Conservation (phyloP, 345 rosid species). For the Ceriops zippeliana region DNA sequence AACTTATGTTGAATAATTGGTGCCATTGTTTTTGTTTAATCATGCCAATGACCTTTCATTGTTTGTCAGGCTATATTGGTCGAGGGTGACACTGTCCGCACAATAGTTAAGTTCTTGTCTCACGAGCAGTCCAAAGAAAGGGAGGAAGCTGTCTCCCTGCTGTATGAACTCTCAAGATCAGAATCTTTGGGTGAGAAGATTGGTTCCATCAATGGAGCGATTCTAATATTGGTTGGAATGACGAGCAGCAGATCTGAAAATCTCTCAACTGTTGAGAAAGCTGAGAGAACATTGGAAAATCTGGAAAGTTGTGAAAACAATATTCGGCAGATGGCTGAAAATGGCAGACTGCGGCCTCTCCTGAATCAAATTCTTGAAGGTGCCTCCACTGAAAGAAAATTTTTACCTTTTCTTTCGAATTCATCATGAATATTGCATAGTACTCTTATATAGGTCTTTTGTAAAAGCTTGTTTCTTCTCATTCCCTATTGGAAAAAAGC, state of each 20-base stretch:
- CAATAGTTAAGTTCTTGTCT: conserved; percentile 73
- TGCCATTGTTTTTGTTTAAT: conserved; percentile 7
- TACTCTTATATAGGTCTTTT: not conserved
- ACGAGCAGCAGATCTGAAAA: conserved; percentile 87
- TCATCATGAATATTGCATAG: conserved; percentile 8
- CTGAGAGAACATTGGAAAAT: conserved; percentile 71
- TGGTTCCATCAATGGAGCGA: conserved; percentile 84
- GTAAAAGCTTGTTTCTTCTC: no score
- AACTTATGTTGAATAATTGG: conserved; percentile 2
- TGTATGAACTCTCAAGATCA: conserved; percentile 83
- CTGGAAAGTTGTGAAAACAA: conserved; percentile 75
- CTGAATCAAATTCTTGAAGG: conserved; percentile 79
- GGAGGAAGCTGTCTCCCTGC: conserved; percentile 80
- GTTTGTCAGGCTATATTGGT: conserved; percentile 69
- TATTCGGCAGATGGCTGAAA: conserved; percentile 88
- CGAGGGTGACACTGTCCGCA: conserved; percentile 91
- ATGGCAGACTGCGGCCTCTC: conserved; percentile 82
- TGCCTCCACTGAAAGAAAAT: conserved; percentile 18
- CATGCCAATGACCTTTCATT: conserved; percentile 19
- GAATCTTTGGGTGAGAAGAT: conserved; percentile 83
- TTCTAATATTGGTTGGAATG: conserved; percentile 86
- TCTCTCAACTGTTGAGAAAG: conserved; percentile 75
- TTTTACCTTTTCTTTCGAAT: conserved; percentile 12
- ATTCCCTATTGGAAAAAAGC: not conserved
- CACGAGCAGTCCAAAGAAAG: conserved; percentile 74